A percentile compares a stretch with the other conserved stretches of the same genome.
phyloP scores from a whole-genome alignment of 495 filamentous ascomycete genomes.

The Entonaema liquescens region DNA sequence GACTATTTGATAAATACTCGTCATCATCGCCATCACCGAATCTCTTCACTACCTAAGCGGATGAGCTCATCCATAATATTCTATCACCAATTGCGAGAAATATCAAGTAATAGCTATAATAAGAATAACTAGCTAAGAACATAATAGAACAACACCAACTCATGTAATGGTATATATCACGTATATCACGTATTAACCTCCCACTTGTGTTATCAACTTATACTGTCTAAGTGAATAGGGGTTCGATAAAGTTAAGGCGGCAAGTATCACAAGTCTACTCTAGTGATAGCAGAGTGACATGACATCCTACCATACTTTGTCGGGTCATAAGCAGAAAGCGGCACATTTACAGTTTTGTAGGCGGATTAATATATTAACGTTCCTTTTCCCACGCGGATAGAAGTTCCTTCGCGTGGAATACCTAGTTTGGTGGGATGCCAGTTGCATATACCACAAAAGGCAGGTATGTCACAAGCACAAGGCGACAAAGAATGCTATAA shows the following conservation, averaged over 20 bases:
- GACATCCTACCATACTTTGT: constrained; percentile 26
- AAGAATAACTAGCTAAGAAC: neutral
- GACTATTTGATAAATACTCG: neutral
- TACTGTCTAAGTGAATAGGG: constrained; percentile 33
- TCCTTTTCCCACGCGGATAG: constrained; percentile 9
- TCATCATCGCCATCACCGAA: neutral
- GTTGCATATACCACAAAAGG: constrained; percentile 23
- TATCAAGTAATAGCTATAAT: neutral
- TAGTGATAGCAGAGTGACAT: constrained; percentile 32
- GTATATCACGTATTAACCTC: neutral
- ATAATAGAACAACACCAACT: neutral
- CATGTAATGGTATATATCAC: neutral
- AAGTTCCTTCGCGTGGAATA: constrained; percentile 9
- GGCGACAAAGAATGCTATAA: constrained; percentile 34
- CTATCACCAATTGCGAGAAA: neutral
- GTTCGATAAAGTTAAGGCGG: constrained; percentile 32
- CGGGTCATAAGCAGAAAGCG: constrained; percentile 15
- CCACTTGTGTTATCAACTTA: constrained; percentile 1
- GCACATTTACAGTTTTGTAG: constrained; percentile 15
- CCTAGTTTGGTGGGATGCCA: constrained; percentile 9
- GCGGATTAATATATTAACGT: constrained; percentile 16
- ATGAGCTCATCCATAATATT: neutral
- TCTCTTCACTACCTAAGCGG: neutral
- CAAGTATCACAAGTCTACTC: constrained; percentile 31
- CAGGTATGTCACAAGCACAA: constrained; percentile 6